A percentile compares a stretch with the other conserved stretches of the same genome.
phyloP scores from a whole-genome alignment of 495 filamentous ascomycete genomes.

The Penicillium psychrofluorescens region DNA sequence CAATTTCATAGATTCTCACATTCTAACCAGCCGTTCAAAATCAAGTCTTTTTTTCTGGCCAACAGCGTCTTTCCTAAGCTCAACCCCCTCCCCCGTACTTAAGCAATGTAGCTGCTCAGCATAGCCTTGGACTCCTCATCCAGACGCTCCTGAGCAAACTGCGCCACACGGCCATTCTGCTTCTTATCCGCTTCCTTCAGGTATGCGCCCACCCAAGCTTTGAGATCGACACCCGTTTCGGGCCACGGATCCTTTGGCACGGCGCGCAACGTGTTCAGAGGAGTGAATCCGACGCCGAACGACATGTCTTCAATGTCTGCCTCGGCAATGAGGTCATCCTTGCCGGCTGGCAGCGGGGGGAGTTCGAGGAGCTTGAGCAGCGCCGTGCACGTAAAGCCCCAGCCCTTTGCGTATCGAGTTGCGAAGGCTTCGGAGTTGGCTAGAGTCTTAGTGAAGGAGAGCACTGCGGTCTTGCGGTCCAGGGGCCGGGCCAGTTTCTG shows the following conservation, averaged over 20 bases:
- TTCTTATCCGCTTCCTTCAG: constrained; percentile 54
- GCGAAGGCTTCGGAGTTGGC: constrained; percentile 76
- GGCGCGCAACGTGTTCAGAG: constrained; percentile 78
- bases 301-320: constrained; percentile 89
- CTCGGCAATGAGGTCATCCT: constrained; percentile 72
- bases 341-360: constrained; percentile 63
- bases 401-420: constrained; percentile 68
- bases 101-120: constrained; percentile 50
- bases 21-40: neutral
- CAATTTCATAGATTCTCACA: too few species aligned
- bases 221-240: constrained; percentile 66
- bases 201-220: constrained; percentile 69
- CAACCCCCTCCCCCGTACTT: constrained; percentile 1
- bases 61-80: too few species aligned
- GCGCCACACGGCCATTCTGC: constrained; percentile 45
- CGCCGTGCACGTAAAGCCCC: constrained; percentile 78
- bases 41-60: neutral
- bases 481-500: constrained; percentile 75
- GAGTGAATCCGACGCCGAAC: constrained; percentile 90
- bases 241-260: constrained; percentile 67
- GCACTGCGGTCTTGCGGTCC: constrained; percentile 88
- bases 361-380: constrained; percentile 84
- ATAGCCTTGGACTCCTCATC: constrained; percentile 46
- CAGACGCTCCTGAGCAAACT: constrained; percentile 53
- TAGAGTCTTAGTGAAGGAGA: constrained; percentile 85